phyloP scores from a whole-genome alignment of 768 basidiomycete species.

The Nevesoporus exiguus region DNA sequence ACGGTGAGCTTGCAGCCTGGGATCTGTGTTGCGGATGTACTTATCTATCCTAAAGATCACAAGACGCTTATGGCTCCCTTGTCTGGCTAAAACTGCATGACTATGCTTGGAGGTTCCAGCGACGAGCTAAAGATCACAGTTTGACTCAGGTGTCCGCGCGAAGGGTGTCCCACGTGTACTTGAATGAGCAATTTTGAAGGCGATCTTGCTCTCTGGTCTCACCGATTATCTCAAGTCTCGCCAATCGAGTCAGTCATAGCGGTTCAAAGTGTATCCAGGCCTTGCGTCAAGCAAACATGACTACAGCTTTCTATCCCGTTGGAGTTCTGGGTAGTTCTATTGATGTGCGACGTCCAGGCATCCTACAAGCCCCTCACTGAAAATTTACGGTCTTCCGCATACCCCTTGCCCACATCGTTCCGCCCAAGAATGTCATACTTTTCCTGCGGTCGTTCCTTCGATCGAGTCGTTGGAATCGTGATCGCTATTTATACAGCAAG shows the following conservation, averaged over 20 bases:
- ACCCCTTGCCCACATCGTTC: neutral
- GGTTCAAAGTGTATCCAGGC: neutral
- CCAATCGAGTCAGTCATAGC: neutral
- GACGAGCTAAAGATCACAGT: too few relatives aligned
- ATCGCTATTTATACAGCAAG: conserved; percentile 14
- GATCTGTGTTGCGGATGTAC: too few relatives aligned
- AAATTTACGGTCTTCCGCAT: neutral
- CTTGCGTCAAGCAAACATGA: neutral
- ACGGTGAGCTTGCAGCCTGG: neutral
- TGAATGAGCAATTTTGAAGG: too few relatives aligned
- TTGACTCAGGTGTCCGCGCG: too few relatives aligned
- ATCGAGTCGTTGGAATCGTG: neutral
- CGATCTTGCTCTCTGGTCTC: too few relatives aligned
- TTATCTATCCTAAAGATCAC: too few relatives aligned
- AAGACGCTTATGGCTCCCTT: too few relatives aligned
- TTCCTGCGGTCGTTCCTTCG: neutral
- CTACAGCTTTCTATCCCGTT: neutral
- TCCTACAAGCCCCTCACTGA: neutral
- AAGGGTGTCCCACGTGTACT: too few relatives aligned
- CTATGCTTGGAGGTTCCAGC: neutral
- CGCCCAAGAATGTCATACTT: neutral
- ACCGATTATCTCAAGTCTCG: too few relatives aligned
- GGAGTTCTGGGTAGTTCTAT: neutral
- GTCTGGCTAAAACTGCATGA: too few relatives aligned
- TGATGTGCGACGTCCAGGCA: neutral